Evolutionary conservation across 31 red algal species (phyloP).

Genomic region (Asparagopsis taxiformis): DNA sequence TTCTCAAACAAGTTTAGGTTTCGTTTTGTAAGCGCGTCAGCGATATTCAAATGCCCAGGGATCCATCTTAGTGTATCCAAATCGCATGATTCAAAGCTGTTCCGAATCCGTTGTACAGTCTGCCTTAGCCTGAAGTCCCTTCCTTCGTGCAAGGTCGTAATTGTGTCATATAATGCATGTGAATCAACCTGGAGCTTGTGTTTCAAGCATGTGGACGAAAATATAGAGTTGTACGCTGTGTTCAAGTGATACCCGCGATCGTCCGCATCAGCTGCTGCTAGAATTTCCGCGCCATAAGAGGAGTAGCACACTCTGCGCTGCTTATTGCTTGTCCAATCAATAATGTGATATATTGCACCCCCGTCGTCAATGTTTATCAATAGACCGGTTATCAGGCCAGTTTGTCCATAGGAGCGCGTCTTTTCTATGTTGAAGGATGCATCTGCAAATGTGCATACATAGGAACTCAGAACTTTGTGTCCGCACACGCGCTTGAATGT

Average conservation of each 20-base stretch:
- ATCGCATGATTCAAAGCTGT: slow-evolving; percentile 7
- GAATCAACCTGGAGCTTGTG: slow-evolving; percentile 2
- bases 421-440: neutral
- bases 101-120: slow-evolving; percentile 3
- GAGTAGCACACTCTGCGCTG: slow-evolving; percentile 11
- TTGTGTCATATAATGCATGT: neutral
- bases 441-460: slow-evolving; percentile 7
- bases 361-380: neutral
- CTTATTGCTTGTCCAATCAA: slow-evolving; percentile 10
- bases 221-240: neutral
- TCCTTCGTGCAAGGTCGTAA: slow-evolving; percentile 15
- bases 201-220: neutral
- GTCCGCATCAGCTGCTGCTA: neutral
- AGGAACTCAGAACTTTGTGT: neutral
- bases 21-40: slow-evolving; percentile 3
- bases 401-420: slow-evolving; percentile 1
- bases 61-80: slow-evolving; percentile 3
- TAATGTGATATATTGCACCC: neutral
- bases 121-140: slow-evolving; percentile 2
- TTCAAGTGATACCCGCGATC: slow-evolving; percentile 6
- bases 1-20: neutral
- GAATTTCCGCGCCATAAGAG: slow-evolving; percentile 11
- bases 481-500: neutral
- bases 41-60: neutral
- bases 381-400: slow-evolving; percentile 5